Conservation (phyloP, 768 basidiomycete species). For the Mycena crocata region DNA sequence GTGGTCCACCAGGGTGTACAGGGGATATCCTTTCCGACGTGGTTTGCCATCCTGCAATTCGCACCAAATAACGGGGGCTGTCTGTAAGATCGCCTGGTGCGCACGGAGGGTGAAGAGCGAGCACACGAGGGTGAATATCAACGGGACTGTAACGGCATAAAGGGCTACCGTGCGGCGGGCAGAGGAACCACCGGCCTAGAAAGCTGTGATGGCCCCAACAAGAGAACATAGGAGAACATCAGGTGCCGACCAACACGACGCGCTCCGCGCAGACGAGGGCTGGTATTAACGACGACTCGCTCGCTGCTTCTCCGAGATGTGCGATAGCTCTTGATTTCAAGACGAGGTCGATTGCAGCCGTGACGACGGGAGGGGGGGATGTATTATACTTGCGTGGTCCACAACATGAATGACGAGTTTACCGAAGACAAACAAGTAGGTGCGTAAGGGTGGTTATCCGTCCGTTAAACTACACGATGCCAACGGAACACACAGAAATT, state of each 20-base stretch:
- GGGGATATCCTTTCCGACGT: background rate
- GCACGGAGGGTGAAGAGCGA: background rate
- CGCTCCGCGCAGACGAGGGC: conserved; percentile 8
- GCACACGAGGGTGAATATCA: conserved; percentile 5
- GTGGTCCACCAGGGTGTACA: background rate
- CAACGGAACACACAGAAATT: no score
- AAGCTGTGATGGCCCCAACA: background rate
- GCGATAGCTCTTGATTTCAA: background rate
- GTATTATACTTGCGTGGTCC: no score
- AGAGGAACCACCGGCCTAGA: background rate
- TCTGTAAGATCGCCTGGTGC: background rate
- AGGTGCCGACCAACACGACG: background rate
- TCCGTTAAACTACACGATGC: no score
- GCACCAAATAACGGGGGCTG: conserved; percentile 6
- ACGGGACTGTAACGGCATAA: background rate
- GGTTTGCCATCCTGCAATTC: background rate
- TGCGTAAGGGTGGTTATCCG: no score
- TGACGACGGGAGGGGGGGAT: no score
- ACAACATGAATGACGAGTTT: no score
- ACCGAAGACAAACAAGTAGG: no score
- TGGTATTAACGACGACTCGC: background rate
- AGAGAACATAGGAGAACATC: background rate
- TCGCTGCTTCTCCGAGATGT: conserved; percentile 6
- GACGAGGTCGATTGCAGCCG: conserved; percentile 5
- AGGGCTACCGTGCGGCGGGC: background rate